Evolutionary conservation across 1,284 basidiomycete genomes (phyloP), one percentile per base, ranked within the genome.

Genomic region (Rhizopogon hawkerae): DNA sequence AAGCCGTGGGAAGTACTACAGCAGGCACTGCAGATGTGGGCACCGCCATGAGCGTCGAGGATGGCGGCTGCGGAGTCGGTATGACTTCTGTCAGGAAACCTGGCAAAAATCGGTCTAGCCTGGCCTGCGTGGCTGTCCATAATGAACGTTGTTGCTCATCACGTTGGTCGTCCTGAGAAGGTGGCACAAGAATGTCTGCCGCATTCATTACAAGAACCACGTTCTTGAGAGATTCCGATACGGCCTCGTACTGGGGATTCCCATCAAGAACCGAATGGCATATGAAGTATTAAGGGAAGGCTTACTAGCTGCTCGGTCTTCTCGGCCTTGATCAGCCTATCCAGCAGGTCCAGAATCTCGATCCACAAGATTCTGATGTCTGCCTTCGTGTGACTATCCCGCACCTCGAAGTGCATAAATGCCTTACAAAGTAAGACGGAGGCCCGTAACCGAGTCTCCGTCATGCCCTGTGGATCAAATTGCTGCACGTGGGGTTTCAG

Each of bases 191-290:
- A 48, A 95, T 81, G 3, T 79, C 78, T 0, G 85, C 85, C 1
- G 92, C 89, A 61, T 94, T 85, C 92, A 98, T 95, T 38, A 98
- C 96, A 46, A 98, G 78, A 21, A 98, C 70, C 31, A 97, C 89
- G 64, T 98, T 98, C 71, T 98, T 98, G 57, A 98, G 76, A 5
- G 92, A 94, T 68, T 99, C 96, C 0, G 90, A 91, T 24, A 97
- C 79, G 0, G 94, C 93, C 66, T 99, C 95, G 61, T 87, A 85
- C 92, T 94, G 55, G 2, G 50, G 9, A 35, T n/a, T 45, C 18
- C 38, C 7, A 49, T 53, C 42, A 56, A 60, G 50, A 57, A 44
- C 35, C 41, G 35, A 37, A 44, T 13, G 3, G 21, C 13, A 23
- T 31, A 47, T 21, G 21, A 11, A 43, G 48, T 29, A 34, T 37